Evolutionary conservation across 2,329 filamentous ascomycete genomes (phyloP), one percentile per base, ranked within the genome.

Genomic region (Hymenoscyphus scutula): DNA sequence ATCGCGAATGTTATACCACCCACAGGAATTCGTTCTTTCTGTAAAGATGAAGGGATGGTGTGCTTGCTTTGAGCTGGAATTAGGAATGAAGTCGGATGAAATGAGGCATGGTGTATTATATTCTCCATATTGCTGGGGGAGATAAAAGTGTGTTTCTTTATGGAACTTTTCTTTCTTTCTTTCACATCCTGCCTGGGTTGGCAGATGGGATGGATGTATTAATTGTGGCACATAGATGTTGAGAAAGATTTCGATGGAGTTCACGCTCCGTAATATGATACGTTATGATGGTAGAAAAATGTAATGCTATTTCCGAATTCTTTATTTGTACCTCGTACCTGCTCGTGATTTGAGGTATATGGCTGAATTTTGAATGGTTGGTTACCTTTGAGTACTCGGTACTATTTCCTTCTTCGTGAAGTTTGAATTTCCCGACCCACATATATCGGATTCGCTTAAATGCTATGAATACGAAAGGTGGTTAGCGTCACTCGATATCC

Each of bases 1-100:
- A 51, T 51, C 25, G 45, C 45, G 45, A 51, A 19, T 51, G 45
- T 51, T 51, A 51, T 51, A 51, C 23, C 45, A 51, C 23, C 45
- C 45, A 11, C 8, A 23, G 23, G 23, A 51, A 51, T 8, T 23
- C 3, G n/a, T 51, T 23, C 6, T 51, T 51, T 51, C 19, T 51
- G 45, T 51, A 51, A 23, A 51, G 23, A 51, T 37, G 34, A 4
- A 51, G 19, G 45, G 45, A 23, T 51, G 45, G 45, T 23, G 45
- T 51, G 13, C 11, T n/a, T 51, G 19, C 45, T 51, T 7, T 23
- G 19, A 19, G 19, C 5, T 25, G 19, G 23, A 23, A 51, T 25
- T 51, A 10, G 19, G 45, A 51, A 19, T 19, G 19, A 25, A 19
- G 11, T 37, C 34, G 13, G 13, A 37, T 37, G 34, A 37, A 37